phyloP scores from a whole-genome alignment of 2,329 filamentous ascomycete species.

The Colletotrichum eleusines region DNA sequence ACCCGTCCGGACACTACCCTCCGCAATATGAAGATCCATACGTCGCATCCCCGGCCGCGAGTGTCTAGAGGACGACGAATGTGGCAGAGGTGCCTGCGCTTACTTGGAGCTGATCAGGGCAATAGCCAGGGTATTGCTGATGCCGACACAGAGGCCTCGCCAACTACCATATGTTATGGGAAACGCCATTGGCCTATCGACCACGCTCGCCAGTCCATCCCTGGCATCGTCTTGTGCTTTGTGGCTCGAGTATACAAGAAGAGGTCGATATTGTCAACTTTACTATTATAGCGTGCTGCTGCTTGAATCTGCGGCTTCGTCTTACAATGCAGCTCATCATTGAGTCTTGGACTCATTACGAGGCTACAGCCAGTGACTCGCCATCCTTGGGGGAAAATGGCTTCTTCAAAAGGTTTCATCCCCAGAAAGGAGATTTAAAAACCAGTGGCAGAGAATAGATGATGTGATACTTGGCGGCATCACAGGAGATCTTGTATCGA shows the following conservation, averaged over 20 bases:
- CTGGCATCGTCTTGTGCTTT: not conserved
- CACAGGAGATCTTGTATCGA: too few relatives aligned
- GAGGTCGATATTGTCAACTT: not conserved
- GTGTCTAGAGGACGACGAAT: not conserved
- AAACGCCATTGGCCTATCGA: not conserved
- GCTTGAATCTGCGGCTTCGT: not conserved
- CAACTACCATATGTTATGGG: not conserved
- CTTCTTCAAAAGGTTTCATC: not conserved
- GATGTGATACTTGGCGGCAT: not conserved
- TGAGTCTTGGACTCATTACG: not conserved
- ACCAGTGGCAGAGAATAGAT: too few relatives aligned
- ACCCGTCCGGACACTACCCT: not conserved
- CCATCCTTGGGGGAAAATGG: too few relatives aligned
- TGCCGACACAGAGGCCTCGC: not conserved
- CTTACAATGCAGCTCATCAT: not conserved
- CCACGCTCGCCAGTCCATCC: too few relatives aligned
- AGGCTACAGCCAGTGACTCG: not conserved
- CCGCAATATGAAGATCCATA: not conserved
- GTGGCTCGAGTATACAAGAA: not conserved
- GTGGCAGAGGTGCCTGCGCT: not conserved
- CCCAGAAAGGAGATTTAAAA: not conserved
- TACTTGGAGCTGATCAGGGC: not conserved
- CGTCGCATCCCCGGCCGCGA: conserved; percentile 1
- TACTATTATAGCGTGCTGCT: not conserved
- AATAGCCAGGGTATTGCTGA: not conserved